phyloP scores from a whole-genome alignment of 768 basidiomycete species.

The Mycena capillaripes region DNA sequence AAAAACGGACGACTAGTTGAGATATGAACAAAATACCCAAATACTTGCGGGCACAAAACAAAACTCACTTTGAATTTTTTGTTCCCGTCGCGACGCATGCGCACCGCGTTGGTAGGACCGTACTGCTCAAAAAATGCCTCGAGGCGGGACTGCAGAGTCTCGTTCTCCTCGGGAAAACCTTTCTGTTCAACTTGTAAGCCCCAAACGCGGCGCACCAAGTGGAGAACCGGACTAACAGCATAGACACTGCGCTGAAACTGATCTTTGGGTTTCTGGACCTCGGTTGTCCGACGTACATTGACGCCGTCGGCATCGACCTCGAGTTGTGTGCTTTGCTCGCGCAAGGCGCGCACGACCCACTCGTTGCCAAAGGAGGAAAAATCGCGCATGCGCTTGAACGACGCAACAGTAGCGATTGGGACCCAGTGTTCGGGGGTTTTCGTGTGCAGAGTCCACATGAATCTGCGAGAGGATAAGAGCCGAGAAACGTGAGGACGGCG shows the following conservation, averaged over 20 bases:
- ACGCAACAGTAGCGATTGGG: conserved; percentile 86
- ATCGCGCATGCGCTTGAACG: conserved; percentile 96
- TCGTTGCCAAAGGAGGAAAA: conserved; percentile 70
- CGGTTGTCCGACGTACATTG: conserved; percentile 82
- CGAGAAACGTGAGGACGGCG: too few species aligned
- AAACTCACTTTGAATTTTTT: conserved; percentile 38
- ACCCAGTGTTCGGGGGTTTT: conserved; percentile 92
- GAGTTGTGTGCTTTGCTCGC: conserved; percentile 60
- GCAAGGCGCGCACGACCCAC: conserved; percentile 82
- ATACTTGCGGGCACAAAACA: too few species aligned
- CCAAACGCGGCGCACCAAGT: background rate
- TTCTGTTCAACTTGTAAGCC: conserved; percentile 66
- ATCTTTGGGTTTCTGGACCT: conserved; percentile 82
- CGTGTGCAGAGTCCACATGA: conserved; percentile 94
- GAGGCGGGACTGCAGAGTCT: conserved; percentile 76
- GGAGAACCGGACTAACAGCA: conserved; percentile 70
- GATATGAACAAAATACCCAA: too few species aligned
- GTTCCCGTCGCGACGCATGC: conserved; percentile 82
- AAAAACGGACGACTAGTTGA: conserved; percentile 85
- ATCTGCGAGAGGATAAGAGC: conserved; percentile 72
- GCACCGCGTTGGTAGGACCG: conserved; percentile 83
- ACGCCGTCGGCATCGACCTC: conserved; percentile 82
- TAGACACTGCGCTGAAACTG: conserved; percentile 90
- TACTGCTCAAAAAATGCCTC: conserved; percentile 87
- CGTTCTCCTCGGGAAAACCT: conserved; percentile 82